These are phyloP conservation scores for Fallopia convolvulus DNA, from an alignment of 148 eudicot species.

Conservation along the genomic window DNA sequence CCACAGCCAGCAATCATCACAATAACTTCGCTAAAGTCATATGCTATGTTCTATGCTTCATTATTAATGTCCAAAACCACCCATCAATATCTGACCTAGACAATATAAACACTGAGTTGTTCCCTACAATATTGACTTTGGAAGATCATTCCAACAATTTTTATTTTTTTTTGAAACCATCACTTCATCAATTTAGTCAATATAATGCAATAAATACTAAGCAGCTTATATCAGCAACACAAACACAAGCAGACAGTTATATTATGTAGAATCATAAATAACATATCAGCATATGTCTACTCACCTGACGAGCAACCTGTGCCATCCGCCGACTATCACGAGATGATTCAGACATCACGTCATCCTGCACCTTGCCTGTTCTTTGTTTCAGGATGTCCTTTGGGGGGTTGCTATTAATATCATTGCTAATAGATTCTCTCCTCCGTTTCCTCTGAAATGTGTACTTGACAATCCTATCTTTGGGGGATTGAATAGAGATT, in stretches of 20 bases:
- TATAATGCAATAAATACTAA: neutral
- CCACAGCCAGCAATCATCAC: neutral
- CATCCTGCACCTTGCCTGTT: conserved; percentile 28
- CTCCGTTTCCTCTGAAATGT: conserved; percentile 57
- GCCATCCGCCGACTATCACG: conserved; percentile 43
- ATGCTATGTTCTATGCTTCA: neutral
- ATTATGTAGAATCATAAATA: neutral
- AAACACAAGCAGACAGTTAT: neutral
- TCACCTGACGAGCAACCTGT: conserved; percentile 76
- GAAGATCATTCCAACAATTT: neutral
- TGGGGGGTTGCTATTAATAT: conserved; percentile 9
- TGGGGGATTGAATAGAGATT: conserved; percentile 24
- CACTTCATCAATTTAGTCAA: neutral
- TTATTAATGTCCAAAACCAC: neutral
- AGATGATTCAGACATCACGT: conserved; percentile 32
- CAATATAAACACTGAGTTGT: neutral
- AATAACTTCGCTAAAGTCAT: neutral
- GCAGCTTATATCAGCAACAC: neutral
- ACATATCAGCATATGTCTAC: neutral
- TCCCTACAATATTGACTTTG: neutral
- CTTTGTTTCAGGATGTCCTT: conserved; percentile 19
- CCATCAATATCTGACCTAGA: neutral
- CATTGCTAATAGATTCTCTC: conserved; percentile 21
- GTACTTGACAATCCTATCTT: conserved; percentile 39
- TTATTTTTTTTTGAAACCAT: no score